These are phyloP conservation scores for Phytophthora capsici DNA, from an alignment of 352 stramenopile species.

Conservation along the genomic window DNA sequence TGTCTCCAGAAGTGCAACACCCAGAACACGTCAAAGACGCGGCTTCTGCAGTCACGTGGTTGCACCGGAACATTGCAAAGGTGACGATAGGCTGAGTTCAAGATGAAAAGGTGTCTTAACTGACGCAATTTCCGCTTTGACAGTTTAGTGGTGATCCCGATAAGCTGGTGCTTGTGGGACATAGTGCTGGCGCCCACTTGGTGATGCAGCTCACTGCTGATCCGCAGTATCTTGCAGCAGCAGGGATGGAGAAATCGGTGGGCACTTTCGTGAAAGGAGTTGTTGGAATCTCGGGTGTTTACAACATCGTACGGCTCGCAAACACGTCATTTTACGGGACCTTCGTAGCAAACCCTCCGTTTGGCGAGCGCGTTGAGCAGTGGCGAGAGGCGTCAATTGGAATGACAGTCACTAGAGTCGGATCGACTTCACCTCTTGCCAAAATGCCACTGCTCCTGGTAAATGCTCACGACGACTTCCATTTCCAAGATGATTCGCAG, in stretches of 20 bases:
- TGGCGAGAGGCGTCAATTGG: slow-evolving; percentile 78
- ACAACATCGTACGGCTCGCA: slow-evolving; percentile 85
- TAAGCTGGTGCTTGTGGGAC: slow-evolving; percentile 65
- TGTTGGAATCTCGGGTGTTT: slow-evolving; percentile 84
- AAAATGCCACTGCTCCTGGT: slow-evolving; percentile 64
- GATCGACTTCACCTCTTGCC: slow-evolving; percentile 46
- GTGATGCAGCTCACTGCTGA: slow-evolving; percentile 75
- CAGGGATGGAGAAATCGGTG: slow-evolving; percentile 42
- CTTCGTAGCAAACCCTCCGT: slow-evolving; percentile 70
- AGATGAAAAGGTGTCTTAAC: not conserved
- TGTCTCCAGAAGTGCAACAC: slow-evolving; percentile 80
- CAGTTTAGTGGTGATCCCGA: slow-evolving; percentile 79
- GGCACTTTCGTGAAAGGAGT: slow-evolving; percentile 54
- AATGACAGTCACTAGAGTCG: slow-evolving; percentile 48
- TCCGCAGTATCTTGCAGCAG: slow-evolving; percentile 50
- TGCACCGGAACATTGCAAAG: slow-evolving; percentile 72
- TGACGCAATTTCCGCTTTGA: slow-evolving; percentile 10
- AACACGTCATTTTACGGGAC: slow-evolving; percentile 77
- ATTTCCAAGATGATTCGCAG: slow-evolving; percentile 73
- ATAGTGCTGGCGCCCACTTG: slow-evolving; percentile 83
- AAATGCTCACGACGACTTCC: slow-evolving; percentile 81
- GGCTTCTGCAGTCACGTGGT: slow-evolving; percentile 63
- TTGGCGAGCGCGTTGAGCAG: slow-evolving; percentile 67
- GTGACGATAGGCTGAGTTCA: slow-evolving; percentile 29
- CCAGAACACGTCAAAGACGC: slow-evolving; percentile 75